Conservation (phyloP, 148 eudicot genomes). For the Persicaria tinctoria region DNA sequence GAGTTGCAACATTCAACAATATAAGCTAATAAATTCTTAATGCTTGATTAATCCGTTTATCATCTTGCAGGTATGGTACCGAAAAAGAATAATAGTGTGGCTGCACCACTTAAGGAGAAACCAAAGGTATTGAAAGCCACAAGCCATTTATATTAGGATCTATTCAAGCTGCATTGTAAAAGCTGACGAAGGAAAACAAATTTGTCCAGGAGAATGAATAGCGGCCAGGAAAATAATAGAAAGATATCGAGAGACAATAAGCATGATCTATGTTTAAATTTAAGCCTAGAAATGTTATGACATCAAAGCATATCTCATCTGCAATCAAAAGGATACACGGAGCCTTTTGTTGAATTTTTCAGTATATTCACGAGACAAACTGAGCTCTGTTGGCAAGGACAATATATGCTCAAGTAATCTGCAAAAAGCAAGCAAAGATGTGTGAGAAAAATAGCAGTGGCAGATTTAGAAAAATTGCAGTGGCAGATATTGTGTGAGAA, state of each 20-base stretch:
- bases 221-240: not conserved
- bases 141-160: not conserved
- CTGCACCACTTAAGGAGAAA: too few species aligned
- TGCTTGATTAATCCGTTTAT: not conserved
- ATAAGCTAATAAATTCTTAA: not conserved
- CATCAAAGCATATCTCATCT: not conserved
- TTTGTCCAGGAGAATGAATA: not conserved
- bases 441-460: too few species aligned
- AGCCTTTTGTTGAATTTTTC: slow-evolving; percentile 54
- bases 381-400: slow-evolving; percentile 58
- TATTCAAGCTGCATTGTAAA: not conserved
- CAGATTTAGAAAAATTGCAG: not conserved
- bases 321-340: slow-evolving; percentile 56
- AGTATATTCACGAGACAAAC: slow-evolving; percentile 50
- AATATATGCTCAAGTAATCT: slow-evolving; percentile 64
- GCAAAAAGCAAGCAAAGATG: slow-evolving; percentile 18
- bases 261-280: not conserved
- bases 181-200: not conserved
- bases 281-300: not conserved
- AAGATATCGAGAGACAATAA: not conserved
- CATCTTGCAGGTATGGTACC: not conserved
- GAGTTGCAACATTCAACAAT: not conserved
- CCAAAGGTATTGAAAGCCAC: not conserved
- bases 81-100: not conserved
- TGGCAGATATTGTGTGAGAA: not conserved